Percentiles rank a stretch among this genome's conserved stretches.
phyloP scores from a whole-genome alignment of 78 protist genomes.

The Dictyostelium intermedium region DNA sequence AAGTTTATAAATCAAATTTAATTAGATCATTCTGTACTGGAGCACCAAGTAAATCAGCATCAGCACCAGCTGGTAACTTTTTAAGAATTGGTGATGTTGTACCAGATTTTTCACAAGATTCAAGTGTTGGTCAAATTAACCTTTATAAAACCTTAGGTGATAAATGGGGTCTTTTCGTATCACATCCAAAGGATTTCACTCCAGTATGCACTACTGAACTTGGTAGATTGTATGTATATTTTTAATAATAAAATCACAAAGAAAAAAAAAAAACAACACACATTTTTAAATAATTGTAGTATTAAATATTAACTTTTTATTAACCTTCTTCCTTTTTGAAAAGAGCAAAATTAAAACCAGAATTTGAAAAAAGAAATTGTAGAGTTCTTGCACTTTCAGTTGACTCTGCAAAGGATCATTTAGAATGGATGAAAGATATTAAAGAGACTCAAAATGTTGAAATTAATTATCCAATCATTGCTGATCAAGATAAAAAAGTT shows the following conservation, averaged over 20 bases:
- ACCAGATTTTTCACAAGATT: conserved; percentile 79
- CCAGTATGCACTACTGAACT: conserved; percentile 94
- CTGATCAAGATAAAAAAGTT: conserved; percentile 78
- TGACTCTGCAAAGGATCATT: conserved; percentile 74
- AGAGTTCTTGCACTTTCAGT: conserved; percentile 83
- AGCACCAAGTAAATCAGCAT: neutral
- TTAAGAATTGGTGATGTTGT: conserved; percentile 56
- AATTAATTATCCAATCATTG: conserved; percentile 87
- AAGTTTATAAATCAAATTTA: neutral
- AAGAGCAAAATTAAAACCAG: conserved; percentile 72
- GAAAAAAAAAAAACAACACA: neutral
- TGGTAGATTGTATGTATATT: conserved; percentile 60
- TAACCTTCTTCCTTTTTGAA: neutral
- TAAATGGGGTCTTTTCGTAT: conserved; percentile 61
- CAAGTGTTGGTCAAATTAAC: conserved; percentile 69
- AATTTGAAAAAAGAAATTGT: conserved; percentile 79
- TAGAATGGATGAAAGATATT: conserved; percentile 87
- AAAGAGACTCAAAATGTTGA: conserved; percentile 68
- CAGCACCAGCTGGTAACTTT: neutral
- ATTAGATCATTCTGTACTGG: conserved; percentile 2
- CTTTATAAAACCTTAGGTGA: conserved; percentile 75
- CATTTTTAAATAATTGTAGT: neutral
- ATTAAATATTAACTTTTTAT: neutral
- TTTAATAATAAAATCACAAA: neutral
- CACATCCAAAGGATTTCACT: conserved; percentile 91